These are phyloP conservation scores for Pittosporum tobira DNA, from an alignment of 129 eudicot genomes.

Conservation along the genomic window DNA sequence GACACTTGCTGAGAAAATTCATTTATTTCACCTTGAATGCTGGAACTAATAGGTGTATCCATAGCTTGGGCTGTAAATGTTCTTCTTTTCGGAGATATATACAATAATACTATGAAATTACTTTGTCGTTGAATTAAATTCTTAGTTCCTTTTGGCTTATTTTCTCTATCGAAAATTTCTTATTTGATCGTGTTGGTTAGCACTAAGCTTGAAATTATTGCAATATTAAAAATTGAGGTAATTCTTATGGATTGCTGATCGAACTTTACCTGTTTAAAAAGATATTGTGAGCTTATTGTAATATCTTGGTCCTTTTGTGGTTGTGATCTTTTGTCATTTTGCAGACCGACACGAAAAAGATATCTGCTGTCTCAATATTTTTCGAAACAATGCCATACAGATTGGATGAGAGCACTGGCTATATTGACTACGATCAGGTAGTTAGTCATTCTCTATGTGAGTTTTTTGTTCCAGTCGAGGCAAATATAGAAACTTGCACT, in stretches of 20 bases:
- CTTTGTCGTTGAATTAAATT: neutral
- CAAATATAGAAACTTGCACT: neutral
- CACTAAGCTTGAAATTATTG: neutral
- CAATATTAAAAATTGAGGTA: neutral
- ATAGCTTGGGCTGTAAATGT: no score
- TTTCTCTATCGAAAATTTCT: no score
- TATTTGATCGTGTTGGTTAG: no score
- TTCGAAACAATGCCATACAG: slow-evolving; percentile 98
- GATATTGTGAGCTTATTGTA: neutral
- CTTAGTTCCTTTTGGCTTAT: neutral
- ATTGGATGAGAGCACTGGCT: slow-evolving; percentile 78
- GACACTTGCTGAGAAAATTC: neutral
- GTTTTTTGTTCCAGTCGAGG: neutral
- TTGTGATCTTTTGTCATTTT: slow-evolving; percentile 6
- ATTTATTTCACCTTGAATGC: neutral
- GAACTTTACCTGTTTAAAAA: neutral
- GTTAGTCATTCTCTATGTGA: slow-evolving; percentile 1
- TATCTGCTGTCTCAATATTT: slow-evolving; percentile 82
- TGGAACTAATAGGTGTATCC: neutral
- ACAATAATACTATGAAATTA: neutral
- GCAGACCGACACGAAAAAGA: slow-evolving; percentile 94
- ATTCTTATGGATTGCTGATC: neutral
- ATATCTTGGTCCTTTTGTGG: neutral
- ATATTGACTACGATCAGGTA: slow-evolving; percentile 94
- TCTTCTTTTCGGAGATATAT: no score